These are phyloP conservation scores for Eucalyptus leucophloia DNA, from an alignment of 345 rosid species.

Conservation along the genomic window DNA sequence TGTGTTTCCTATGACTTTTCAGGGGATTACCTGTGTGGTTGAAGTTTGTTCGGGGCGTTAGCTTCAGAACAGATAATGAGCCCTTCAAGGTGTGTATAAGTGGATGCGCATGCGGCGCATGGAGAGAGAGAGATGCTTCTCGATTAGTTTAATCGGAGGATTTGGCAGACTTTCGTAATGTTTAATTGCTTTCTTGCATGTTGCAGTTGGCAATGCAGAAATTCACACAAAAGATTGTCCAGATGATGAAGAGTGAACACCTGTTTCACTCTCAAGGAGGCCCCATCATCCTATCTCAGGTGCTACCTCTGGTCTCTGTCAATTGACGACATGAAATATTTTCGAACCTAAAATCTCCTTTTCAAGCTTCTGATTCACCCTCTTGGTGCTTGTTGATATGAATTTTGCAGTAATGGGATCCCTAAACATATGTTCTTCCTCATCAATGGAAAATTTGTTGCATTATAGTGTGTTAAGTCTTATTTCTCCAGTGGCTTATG, in stretches of 20 bases:
- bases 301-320: background rate
- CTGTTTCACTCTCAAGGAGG: conserved; percentile 30
- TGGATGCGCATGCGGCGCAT: background rate
- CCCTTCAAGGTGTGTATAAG: conserved; percentile 58
- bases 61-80: conserved; percentile 76
- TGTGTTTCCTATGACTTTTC: background rate
- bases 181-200: background rate
- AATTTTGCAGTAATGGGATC: background rate
- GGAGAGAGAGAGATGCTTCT: background rate
- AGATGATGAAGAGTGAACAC: conserved; percentile 21
- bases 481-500: background rate
- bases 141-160: background rate
- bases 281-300: conserved; percentile 40
- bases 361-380: background rate
- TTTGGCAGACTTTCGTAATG: background rate
- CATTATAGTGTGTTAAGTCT: background rate
- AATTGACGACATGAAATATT: background rate
- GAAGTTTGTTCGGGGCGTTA: conserved; percentile 71
- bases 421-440: background rate
- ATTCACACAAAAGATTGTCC: conserved; percentile 25
- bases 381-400: background rate
- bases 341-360: background rate
- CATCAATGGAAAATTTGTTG: background rate
- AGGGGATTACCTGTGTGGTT: conserved; percentile 88
- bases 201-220: conserved; percentile 20